These are phyloP conservation scores for Chrysanthemum seticuspe DNA, from an alignment of 129 eudicot species.

Conservation along the genomic window DNA sequence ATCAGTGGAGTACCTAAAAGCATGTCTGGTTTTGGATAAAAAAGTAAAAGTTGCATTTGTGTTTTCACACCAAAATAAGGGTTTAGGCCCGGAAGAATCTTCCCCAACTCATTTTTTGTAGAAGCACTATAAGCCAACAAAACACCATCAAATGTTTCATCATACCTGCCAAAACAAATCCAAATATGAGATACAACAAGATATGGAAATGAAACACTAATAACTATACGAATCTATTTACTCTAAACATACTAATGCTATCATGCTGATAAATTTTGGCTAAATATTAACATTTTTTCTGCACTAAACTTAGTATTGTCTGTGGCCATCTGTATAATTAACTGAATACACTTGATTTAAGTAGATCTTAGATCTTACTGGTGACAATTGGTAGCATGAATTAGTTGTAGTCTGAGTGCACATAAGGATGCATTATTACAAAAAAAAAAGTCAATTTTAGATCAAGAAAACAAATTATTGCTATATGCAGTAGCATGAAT, in stretches of 20 bases:
- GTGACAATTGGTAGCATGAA: too few species aligned
- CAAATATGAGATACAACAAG: neutral
- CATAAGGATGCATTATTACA: too few species aligned
- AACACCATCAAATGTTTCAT: slow-evolving; percentile 83
- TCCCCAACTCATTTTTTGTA: slow-evolving; percentile 39
- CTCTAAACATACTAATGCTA: too few species aligned
- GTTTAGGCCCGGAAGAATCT: slow-evolving; percentile 62
- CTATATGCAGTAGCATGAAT: too few species aligned
- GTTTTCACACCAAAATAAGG: slow-evolving; percentile 69
- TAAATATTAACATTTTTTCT: too few species aligned
- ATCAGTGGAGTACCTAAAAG: slow-evolving; percentile 48
- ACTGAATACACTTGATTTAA: too few species aligned
- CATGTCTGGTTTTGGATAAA: slow-evolving; percentile 78
- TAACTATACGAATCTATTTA: neutral
- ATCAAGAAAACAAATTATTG: too few species aligned
- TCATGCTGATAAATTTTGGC: neutral
- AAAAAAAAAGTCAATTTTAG: too few species aligned
- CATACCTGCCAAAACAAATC: slow-evolving; percentile 44
- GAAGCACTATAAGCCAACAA: slow-evolving; percentile 70
- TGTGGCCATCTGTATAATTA: too few species aligned
- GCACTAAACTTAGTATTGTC: too few species aligned
- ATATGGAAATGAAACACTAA: neutral
- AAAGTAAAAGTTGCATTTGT: slow-evolving; percentile 59
- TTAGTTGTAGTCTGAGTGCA: too few species aligned
- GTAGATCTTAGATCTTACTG: too few species aligned